Conservation (phyloP, 345 rosid species). For the Brassica carinata region DNA sequence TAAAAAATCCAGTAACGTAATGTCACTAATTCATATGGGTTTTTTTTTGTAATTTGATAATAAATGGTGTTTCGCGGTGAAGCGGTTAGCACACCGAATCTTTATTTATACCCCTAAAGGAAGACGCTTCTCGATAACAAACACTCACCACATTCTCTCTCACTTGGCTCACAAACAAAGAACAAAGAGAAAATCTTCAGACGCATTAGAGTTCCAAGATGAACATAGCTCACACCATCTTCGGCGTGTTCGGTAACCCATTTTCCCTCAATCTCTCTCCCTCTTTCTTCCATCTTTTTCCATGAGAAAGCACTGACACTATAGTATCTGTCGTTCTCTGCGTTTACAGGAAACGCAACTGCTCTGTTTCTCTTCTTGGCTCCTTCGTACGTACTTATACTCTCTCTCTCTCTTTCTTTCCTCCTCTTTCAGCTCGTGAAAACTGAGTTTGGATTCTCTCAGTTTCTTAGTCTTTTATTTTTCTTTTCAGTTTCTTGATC, state of each 20-base stretch:
- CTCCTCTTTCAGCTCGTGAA: neutral
- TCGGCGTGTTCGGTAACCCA: conserved; percentile 79
- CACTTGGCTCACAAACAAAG: neutral
- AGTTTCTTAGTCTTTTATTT: neutral
- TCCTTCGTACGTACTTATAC: conserved; percentile 59
- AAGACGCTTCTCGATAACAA: conserved; percentile 4
- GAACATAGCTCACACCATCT: conserved; percentile 74
- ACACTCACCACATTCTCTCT: conserved; percentile 22
- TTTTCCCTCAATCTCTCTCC: conserved; percentile 3
- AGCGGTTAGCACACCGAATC: conserved; percentile 20
- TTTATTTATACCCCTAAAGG: neutral
- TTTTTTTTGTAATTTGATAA: neutral
- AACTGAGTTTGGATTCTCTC: neutral
- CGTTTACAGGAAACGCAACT: conserved; percentile 85
- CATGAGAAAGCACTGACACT: conserved; percentile 7
- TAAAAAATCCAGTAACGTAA: neutral
- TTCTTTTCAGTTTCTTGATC: too few relatives aligned
- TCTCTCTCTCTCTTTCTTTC: neutral
- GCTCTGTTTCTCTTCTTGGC: conserved; percentile 93
- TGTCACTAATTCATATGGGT: neutral
- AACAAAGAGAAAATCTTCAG: neutral
- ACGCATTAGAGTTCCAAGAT: conserved; percentile 33
- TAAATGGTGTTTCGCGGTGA: conserved; percentile 20
- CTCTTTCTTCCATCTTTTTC: conserved; percentile 18
- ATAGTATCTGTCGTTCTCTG: neutral